Percentiles rank a stretch among this genome's conserved stretches.
phyloP scores from a whole-genome alignment of 148 eudicot genomes.

The Spergularia bocconei region DNA sequence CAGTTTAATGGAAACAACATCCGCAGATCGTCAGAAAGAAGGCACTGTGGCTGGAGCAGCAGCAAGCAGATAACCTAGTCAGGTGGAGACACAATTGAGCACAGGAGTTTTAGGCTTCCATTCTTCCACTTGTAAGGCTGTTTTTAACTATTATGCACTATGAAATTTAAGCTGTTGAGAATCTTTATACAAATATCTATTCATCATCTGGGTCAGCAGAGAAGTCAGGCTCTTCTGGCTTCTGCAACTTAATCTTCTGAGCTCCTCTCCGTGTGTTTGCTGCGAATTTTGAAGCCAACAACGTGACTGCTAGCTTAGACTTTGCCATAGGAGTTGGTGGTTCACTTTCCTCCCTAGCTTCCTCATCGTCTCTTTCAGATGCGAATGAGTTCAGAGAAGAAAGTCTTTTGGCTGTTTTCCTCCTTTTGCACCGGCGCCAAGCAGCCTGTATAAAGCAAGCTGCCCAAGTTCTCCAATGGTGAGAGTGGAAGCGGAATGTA shows the following conservation, averaged over 20 bases:
- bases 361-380: constrained; percentile 34
- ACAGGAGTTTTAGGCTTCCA: background rate
- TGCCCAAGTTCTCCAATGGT: constrained; percentile 94
- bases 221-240: constrained; percentile 88
- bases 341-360: constrained; percentile 37
- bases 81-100: background rate
- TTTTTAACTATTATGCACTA: background rate
- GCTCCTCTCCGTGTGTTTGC: constrained; percentile 70
- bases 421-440: constrained; percentile 68
- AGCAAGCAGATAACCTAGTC: background rate
- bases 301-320: constrained; percentile 50
- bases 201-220: constrained; percentile 55
- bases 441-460: constrained; percentile 90
- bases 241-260: constrained; percentile 66
- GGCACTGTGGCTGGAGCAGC: background rate
- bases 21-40: background rate
- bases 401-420: constrained; percentile 49
- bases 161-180: background rate
- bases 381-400: constrained; percentile 51
- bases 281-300: constrained; percentile 76
- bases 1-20: background rate
- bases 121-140: constrained; percentile 7
- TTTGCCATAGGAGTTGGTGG: constrained; percentile 27
- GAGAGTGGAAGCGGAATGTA: constrained; percentile 77
- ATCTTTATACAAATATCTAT: constrained; percentile 17